phyloP scores from a whole-genome alignment of 192 early-diverging fungal genomes.

The Dissophora ornata region DNA sequence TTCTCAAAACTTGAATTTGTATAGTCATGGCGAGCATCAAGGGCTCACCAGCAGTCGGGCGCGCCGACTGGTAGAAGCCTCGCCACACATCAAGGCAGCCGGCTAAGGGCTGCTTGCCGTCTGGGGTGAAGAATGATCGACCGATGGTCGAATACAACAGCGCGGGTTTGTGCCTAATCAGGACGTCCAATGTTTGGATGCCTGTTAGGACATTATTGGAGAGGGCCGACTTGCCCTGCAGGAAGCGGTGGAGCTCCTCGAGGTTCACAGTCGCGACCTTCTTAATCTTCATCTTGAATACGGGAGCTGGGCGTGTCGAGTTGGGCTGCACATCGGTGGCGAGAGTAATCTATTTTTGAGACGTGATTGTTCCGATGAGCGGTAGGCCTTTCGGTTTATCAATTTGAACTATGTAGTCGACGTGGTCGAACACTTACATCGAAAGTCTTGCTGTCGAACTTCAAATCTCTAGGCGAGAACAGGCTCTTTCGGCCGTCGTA shows the following conservation, averaged over 20 bases:
- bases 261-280: slow-evolving; percentile 76
- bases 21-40: too few species aligned
- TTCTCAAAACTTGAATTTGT: too few species aligned
- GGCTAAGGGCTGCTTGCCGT: slow-evolving; percentile 55
- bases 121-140: slow-evolving; percentile 90
- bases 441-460: slow-evolving; percentile 68
- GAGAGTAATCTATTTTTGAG: slow-evolving; percentile 22
- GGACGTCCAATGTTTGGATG: slow-evolving; percentile 78
- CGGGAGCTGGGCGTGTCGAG: slow-evolving; percentile 55
- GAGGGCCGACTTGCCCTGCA: slow-evolving; percentile 56
- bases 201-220: slow-evolving; percentile 60
- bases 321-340: slow-evolving; percentile 7
- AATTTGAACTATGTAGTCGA: too few species aligned
- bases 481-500: slow-evolving; percentile 89
- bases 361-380: too few species aligned
- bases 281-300: slow-evolving; percentile 73
- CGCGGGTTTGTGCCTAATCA: slow-evolving; percentile 83
- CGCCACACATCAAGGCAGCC: slow-evolving; percentile 92
- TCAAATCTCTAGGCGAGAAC: slow-evolving; percentile 68
- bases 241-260: slow-evolving; percentile 67
- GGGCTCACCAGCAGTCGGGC: slow-evolving; percentile 71
- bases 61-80: slow-evolving; percentile 88
- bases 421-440: slow-evolving; percentile 62
- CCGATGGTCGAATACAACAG: slow-evolving; percentile 82
- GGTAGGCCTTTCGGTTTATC: too few species aligned